Evolutionary conservation across 345 rosid genomes (phyloP), one percentile per base, ranked within the genome.

Genomic region (Raphanus raphanistrum): DNA sequence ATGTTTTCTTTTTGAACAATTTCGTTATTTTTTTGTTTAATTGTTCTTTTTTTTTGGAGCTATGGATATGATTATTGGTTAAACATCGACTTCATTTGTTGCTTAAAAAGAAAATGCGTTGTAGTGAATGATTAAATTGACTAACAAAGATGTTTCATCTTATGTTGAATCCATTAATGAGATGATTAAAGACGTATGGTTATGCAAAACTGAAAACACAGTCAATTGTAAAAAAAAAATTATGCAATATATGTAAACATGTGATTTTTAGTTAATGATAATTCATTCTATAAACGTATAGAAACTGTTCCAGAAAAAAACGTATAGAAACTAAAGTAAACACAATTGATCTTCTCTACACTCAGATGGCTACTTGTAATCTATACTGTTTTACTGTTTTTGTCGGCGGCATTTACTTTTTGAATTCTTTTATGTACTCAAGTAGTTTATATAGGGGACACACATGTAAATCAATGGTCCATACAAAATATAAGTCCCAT

Each of bases 11-110:
- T 71, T 55, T 74, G 33, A 64, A 74, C 28, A 63, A 64, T 28
- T 68, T 38, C 7, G 48, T 33, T 68, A 13, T 26, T 8, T 60
- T n/a, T 52, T 15, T 15, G 25, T 6, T n/a, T 52, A 15, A 52
- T 12, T 72, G 32, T 59, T 72, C 26, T 66, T 27, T 78, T 4
- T n/a, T 57, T 27, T 41, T 2, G 35, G 58, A 70, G 52, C 16
- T 77, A 54, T 77, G 38, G 52, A 8, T 71, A 64, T 78, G 54
- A 72, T 59, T 60, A 26, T 79, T 73, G 65, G 63, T 50, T 60
- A 78, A 79, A 26, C 65, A 36, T 48, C 70, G n/a, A 60, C 16
- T 60, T 73, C 70, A 73, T 73, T 27, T 68, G 82, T 68, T 79
- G 59, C 63, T 35, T 73, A 72, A 27, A 33, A 48, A 57, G 72